Conservation (phyloP, 805 yeast genomes). For the Candida caryicola region DNA sequence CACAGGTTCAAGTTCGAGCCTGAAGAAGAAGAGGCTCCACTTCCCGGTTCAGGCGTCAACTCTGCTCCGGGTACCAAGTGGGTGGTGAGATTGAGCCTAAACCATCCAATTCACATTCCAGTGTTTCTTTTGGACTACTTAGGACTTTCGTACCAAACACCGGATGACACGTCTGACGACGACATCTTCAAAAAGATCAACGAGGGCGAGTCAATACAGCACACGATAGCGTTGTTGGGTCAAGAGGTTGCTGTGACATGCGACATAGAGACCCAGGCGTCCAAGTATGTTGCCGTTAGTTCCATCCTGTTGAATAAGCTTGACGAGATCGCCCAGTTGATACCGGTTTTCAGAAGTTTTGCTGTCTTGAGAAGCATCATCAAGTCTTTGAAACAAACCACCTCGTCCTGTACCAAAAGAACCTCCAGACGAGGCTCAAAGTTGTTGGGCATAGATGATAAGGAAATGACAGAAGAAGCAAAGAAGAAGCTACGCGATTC, state of each 20-base stretch:
- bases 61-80: conserved; percentile 15
- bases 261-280: conserved; percentile 10
- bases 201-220: conserved; percentile 4
- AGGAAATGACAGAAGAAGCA: conserved; percentile 18
- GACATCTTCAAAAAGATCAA: conserved; percentile 9
- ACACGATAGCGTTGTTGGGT: neutral
- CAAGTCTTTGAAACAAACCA: conserved; percentile 1
- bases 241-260: conserved; percentile 2
- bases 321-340: conserved; percentile 20
- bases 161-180: neutral
- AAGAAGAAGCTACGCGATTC: conserved; percentile 33
- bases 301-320: conserved; percentile 23
- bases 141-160: conserved; percentile 16
- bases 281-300: conserved; percentile 21
- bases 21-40: conserved; percentile 4
- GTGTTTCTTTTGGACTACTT: conserved; percentile 27
- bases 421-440: conserved; percentile 7
- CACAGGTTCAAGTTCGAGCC: conserved; percentile 19
- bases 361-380: conserved; percentile 25
- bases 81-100: conserved; percentile 25
- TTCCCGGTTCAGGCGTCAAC: conserved; percentile 2
- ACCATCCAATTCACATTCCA: conserved; percentile 27
- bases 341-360: conserved; percentile 33
- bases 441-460: conserved; percentile 5
- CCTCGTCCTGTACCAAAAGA: neutral